Conservation (phyloP, 805 yeast genomes). For the Phaffomyces thermotolerans region DNA sequence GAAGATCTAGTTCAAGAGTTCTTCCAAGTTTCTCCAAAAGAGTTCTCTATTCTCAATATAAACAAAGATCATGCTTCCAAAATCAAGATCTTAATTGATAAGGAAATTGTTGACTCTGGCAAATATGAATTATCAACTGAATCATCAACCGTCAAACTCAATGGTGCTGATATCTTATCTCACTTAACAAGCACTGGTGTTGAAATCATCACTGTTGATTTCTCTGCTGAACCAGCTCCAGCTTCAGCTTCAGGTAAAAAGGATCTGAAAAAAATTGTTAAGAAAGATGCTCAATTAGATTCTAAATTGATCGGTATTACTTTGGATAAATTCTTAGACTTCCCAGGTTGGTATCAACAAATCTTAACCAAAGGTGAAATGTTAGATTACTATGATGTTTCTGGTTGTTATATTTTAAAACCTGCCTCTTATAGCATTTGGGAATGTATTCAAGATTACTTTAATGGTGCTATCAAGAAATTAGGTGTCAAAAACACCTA, state of each 20-base stretch:
- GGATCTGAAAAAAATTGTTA: slow-evolving; percentile 22
- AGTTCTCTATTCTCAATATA: slow-evolving; percentile 50
- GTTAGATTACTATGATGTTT: slow-evolving; percentile 97
- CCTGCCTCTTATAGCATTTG: slow-evolving; percentile 92
- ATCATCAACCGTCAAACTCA: slow-evolving; percentile 42
- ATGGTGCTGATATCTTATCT: slow-evolving; percentile 39
- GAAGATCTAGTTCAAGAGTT: slow-evolving; percentile 68
- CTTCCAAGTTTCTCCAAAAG: slow-evolving; percentile 50
- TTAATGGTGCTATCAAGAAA: slow-evolving; percentile 71
- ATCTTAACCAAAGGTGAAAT: slow-evolving; percentile 94
- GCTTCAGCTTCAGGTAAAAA: slow-evolving; percentile 16
- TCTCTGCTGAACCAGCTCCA: slow-evolving; percentile 25
- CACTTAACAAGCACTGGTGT: slow-evolving; percentile 45
- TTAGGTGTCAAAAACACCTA: slow-evolving; percentile 92
- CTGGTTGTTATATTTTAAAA: slow-evolving; percentile 96
- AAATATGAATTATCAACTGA: slow-evolving; percentile 40
- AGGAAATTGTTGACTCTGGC: slow-evolving; percentile 33
- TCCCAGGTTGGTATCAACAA: slow-evolving; percentile 97
- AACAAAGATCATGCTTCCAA: slow-evolving; percentile 44
- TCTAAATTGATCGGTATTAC: slow-evolving; percentile 95
- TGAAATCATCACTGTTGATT: slow-evolving; percentile 49
- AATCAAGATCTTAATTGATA: slow-evolving; percentile 53
- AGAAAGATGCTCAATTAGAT: slow-evolving; percentile 50
- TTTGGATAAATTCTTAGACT: slow-evolving; percentile 84
- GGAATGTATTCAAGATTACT: slow-evolving; percentile 90